phyloP scores from a whole-genome alignment of 2,329 filamentous ascomycete species.

The Aspergillus nomiae region DNA sequence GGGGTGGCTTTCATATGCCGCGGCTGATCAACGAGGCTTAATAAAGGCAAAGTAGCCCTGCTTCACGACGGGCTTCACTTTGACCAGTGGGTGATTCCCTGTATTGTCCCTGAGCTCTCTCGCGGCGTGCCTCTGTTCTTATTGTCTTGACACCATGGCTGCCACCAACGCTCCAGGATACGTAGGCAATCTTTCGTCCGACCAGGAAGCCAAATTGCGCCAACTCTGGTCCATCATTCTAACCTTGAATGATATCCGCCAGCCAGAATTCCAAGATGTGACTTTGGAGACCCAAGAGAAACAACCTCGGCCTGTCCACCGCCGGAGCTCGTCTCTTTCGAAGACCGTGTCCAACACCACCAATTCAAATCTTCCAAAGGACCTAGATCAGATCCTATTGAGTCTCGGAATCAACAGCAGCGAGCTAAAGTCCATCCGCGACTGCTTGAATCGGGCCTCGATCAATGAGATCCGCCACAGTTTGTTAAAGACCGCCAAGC shows the following conservation, averaged over 20 bases:
- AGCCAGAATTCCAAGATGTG: neutral
- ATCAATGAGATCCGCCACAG: neutral
- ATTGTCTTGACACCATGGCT: neutral
- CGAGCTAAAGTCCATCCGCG: neutral
- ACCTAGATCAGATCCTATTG: neutral
- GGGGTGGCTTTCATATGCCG: slow-evolving; percentile 20
- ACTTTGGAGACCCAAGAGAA: neutral
- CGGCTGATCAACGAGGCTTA: neutral
- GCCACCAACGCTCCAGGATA: neutral
- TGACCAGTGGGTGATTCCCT: neutral
- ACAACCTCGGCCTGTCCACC: neutral
- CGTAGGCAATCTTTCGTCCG: neutral
- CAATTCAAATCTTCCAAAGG: neutral
- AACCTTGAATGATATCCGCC: neutral
- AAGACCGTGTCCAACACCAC: neutral
- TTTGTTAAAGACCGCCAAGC: neutral
- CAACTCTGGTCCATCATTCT: neutral
- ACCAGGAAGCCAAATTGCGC: neutral
- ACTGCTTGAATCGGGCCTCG: neutral
- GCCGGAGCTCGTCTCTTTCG: neutral
- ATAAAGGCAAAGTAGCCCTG: neutral
- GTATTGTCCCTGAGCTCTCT: neutral
- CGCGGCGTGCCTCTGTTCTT: neutral
- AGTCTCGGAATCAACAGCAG: neutral
- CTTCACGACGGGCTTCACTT: neutral